Percentiles rank a stretch among this genome's conserved stretches.
phyloP scores from a whole-genome alignment of 345 rosid species.

The Brassica nigra region DNA sequence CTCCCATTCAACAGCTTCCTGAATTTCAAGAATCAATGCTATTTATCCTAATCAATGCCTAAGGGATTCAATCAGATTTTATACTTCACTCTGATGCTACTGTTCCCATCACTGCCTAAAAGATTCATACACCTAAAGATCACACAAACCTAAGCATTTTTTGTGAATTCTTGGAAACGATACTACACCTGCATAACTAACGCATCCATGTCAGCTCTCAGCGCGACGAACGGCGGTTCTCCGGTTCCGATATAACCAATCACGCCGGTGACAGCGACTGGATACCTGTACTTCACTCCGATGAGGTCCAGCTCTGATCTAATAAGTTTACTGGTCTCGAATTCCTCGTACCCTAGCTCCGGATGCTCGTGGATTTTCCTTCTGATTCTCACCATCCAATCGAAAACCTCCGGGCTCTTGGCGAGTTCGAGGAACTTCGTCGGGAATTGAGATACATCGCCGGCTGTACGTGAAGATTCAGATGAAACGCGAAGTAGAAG shows the following conservation, averaged over 20 bases:
- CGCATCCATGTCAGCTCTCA: slow-evolving; percentile 63
- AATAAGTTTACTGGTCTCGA: slow-evolving; percentile 65
- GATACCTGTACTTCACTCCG: slow-evolving; percentile 52
- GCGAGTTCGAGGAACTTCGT: slow-evolving; percentile 50
- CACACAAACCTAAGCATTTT: too few species aligned
- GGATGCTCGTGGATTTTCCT: slow-evolving; percentile 66
- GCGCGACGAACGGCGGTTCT: slow-evolving; percentile 52
- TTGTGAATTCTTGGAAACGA: not conserved
- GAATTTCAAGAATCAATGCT: not conserved
- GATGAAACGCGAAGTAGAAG: slow-evolving; percentile 6
- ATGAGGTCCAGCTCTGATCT: slow-evolving; percentile 61
- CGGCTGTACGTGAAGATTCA: slow-evolving; percentile 18
- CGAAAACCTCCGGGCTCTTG: slow-evolving; percentile 39
- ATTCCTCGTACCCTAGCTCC: slow-evolving; percentile 62
- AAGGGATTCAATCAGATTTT: too few species aligned
- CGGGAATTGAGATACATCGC: slow-evolving; percentile 34
- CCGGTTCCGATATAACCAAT: slow-evolving; percentile 54
- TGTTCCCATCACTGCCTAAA: too few species aligned
- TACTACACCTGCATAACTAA: slow-evolving; percentile 41
- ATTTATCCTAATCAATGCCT: not conserved
- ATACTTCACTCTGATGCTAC: too few species aligned
- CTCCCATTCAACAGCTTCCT: slow-evolving; percentile 69
- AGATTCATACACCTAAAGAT: not conserved
- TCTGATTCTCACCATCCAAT: slow-evolving; percentile 54
- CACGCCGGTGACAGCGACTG: slow-evolving; percentile 56